Evolutionary conservation across 441 rosid species (phyloP).

Genomic region (Gossypium gossypioides): DNA sequence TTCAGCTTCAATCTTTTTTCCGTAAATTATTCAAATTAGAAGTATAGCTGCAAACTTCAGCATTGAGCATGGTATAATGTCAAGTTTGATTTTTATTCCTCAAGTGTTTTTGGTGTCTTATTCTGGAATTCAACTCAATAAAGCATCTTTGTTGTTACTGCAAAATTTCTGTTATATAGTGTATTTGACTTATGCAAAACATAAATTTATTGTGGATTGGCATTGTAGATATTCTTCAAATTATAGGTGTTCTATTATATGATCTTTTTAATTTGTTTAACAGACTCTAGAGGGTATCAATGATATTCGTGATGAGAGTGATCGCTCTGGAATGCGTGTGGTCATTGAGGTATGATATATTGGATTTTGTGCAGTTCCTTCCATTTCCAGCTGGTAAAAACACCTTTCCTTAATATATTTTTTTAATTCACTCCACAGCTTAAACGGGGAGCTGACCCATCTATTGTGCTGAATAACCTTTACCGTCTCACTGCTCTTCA

Average conservation of each 20-base stretch:
- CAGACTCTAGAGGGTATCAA: slow-evolving; percentile 86
- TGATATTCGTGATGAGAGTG: slow-evolving; percentile 97
- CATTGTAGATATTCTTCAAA: neutral
- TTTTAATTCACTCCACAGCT: slow-evolving; percentile 34
- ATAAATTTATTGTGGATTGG: neutral
- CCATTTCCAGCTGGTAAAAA: neutral
- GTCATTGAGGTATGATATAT: slow-evolving; percentile 67
- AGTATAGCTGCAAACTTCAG: neutral
- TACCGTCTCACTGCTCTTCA: slow-evolving; percentile 87
- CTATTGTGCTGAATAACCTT: slow-evolving; percentile 73
- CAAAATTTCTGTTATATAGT: neutral
- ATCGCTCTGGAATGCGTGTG: slow-evolving; percentile 86
- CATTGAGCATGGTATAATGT: neutral
- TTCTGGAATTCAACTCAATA: neutral
- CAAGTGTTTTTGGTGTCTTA: neutral
- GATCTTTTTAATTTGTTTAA: slow-evolving; percentile 3
- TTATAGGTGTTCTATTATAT: slow-evolving; percentile 3
- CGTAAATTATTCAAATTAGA: neutral
- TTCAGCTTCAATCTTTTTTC: neutral
- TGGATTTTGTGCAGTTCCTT: slow-evolving; percentile 2
- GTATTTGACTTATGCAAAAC: neutral
- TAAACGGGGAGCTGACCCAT: slow-evolving; percentile 74
- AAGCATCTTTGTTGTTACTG: neutral
- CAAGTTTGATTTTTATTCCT: neutral
- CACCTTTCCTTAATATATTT: neutral